Evolutionary conservation across 73 alveolate species (phyloP), one percentile per base, ranked within the genome.

Genomic region (Durusdinium trenchii): DNA sequence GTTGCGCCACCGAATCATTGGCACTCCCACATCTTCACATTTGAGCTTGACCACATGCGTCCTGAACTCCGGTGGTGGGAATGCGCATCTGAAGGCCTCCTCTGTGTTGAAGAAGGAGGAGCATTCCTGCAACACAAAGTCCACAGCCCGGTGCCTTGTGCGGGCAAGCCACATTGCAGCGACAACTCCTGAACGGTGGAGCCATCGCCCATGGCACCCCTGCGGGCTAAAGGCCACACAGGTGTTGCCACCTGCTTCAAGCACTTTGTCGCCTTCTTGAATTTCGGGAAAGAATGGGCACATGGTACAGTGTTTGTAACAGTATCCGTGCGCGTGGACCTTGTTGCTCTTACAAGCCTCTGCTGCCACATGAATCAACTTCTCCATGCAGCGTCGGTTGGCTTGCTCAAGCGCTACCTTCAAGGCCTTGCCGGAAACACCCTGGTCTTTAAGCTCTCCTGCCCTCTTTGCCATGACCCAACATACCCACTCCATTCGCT

Each of bases 111-210:
- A 52, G 42, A 32, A 18, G 4, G 26, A 35, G 75, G 76, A 45
- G 54, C 94, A 85, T 16, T 85, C 94, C 43, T 85, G 94, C 60
- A 85, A 51, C 79, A 85, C 1, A 30, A 48, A n/a, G 69, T 85
- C 60, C 75, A 6, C 57, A 4, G 81, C 60, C 14, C 79, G 35
- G 79, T 43, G 79, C 16, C 46, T 57, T 28, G 94, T 54, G 35
- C 35, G 28, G 14, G 42, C 75, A 35, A 85, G 79, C 94, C 94
- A 85, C 3, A 52, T 32, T 0, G 79, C 94, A 9, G 60, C 7
- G 6, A 54, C 60, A 36, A 85, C 94, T 23, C 52, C 54, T 26
- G 60, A n/a, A 2, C 32, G 42, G 60, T 85, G 94, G 3, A 85
- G 60, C 94, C 94, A 85, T 35, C 69, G 12, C n/a, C 20, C 38